Conservation (phyloP, 208 protist genomes). For the Wallacemonas collosoma region DNA sequence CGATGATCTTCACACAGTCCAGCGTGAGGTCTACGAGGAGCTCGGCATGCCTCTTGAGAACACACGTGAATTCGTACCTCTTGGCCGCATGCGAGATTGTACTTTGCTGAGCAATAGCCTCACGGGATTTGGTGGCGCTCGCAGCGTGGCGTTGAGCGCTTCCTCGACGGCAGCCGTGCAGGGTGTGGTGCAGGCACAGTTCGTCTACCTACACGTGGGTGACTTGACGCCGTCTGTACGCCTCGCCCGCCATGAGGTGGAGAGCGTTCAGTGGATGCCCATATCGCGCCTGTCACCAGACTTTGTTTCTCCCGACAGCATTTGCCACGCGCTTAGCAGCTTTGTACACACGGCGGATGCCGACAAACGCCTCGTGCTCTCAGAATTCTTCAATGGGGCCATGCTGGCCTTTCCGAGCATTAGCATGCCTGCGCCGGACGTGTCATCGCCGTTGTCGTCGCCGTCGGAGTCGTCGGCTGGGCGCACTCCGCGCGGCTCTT, state of each 20-base stretch:
- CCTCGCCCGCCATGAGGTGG: constrained; percentile 53
- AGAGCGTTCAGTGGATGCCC: constrained; percentile 66
- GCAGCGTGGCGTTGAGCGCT: not conserved
- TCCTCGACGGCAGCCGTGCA: not conserved
- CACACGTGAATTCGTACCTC: constrained; percentile 44
- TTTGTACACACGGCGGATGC: constrained; percentile 52
- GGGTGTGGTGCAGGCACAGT: constrained; percentile 61
- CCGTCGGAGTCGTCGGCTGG: not conserved
- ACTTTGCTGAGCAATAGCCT: constrained; percentile 34
- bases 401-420: constrained; percentile 60
- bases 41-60: constrained; percentile 61
- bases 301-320: constrained; percentile 30
- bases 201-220: constrained; percentile 80
- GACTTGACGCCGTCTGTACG: constrained; percentile 59
- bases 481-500: constrained; percentile 20
- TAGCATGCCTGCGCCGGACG: constrained; percentile 17
- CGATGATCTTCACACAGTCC: constrained; percentile 58
- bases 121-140: not conserved
- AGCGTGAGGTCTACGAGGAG: constrained; percentile 45
- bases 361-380: constrained; percentile 45
- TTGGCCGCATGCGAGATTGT: constrained; percentile 69
- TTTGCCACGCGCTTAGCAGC: constrained; percentile 49
- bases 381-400: constrained; percentile 51
- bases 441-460: not conserved
- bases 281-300: constrained; percentile 32